Percentiles rank a stretch among this genome's conserved stretches.
Evolutionary conservation across 169 alveolate species (phyloP).

Genomic region (Plasmodium vivax): DNA sequence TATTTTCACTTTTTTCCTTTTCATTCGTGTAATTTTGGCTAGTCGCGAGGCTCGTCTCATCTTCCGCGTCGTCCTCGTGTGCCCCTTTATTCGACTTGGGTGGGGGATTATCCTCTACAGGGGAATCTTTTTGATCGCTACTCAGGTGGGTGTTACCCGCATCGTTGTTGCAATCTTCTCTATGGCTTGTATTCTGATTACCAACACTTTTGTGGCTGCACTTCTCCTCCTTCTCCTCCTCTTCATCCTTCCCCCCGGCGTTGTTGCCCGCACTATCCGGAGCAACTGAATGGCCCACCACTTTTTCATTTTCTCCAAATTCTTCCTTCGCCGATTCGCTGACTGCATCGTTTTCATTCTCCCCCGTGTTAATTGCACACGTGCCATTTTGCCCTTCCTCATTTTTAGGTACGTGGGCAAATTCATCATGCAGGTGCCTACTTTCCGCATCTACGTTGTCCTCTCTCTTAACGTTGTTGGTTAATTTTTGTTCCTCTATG

Average conservation of each 20-base stretch:
- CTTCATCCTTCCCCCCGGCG: background rate
- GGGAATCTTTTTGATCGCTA: background rate
- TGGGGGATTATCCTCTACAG: background rate
- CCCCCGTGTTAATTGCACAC: background rate
- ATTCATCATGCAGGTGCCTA: background rate
- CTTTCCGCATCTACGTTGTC: background rate
- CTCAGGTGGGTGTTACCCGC: background rate
- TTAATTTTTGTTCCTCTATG: constrained; percentile 77
- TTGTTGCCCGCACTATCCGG: background rate
- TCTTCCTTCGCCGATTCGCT: background rate
- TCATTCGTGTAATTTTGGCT: background rate
- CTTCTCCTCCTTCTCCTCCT: background rate
- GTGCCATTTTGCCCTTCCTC: background rate
- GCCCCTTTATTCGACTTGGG: background rate
- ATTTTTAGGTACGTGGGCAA: background rate
- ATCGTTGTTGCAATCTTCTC: background rate
- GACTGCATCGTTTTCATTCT: background rate
- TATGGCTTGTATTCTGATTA: background rate
- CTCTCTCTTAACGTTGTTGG: constrained; percentile 33
- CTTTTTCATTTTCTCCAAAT: background rate
- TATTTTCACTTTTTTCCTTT: background rate
- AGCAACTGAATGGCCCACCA: background rate
- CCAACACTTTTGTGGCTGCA: background rate
- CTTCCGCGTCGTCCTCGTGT: background rate
- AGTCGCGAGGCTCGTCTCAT: background rate